phyloP scores from a whole-genome alignment of 140 eudicot species.

The Stevia rebaudiana region DNA sequence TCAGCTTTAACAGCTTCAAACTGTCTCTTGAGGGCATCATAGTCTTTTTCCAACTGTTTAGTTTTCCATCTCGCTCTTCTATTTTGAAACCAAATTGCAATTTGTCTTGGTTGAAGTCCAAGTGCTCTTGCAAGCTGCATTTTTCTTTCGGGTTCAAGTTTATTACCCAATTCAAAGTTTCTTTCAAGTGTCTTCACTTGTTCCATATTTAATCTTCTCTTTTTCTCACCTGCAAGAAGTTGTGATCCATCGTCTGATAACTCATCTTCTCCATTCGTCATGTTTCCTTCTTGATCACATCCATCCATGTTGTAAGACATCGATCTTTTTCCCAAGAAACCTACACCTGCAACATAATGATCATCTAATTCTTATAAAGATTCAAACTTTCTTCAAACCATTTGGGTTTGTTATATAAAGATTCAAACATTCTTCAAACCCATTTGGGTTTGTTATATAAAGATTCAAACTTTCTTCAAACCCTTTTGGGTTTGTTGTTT shows the following conservation, averaged over 20 bases:
- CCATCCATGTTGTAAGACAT: slow-evolving; percentile 64
- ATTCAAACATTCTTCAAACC: slow-evolving; percentile 17
- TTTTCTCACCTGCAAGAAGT: slow-evolving; percentile 54
- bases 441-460: slow-evolving; percentile 1
- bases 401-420: not conserved
- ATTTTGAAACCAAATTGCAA: slow-evolving; percentile 98
- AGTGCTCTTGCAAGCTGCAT: slow-evolving; percentile 95
- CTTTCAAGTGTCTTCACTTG: slow-evolving; percentile 93
- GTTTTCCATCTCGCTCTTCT: slow-evolving; percentile 98
- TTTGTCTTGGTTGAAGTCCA: slow-evolving; percentile 93
- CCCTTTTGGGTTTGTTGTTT: slow-evolving; percentile 8
- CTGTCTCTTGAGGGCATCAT: slow-evolving; percentile 75
- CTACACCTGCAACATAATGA: slow-evolving; percentile 40
- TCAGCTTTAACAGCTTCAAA: slow-evolving; percentile 87
- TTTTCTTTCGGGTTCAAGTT: slow-evolving; percentile 97
- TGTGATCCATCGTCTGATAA: slow-evolving; percentile 81
- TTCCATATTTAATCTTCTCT: slow-evolving; percentile 84
- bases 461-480: slow-evolving; percentile 16
- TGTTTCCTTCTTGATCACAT: slow-evolving; percentile 44
- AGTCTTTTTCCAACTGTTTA: slow-evolving; percentile 90
- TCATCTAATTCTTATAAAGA: not conserved
- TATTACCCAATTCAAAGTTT: slow-evolving; percentile 87
- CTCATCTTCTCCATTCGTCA: slow-evolving; percentile 64
- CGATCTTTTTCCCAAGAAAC: slow-evolving; percentile 73
- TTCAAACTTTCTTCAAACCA: no score